Conservation (phyloP, 768 basidiomycete genomes). For the Amanita pallidorosea region DNA sequence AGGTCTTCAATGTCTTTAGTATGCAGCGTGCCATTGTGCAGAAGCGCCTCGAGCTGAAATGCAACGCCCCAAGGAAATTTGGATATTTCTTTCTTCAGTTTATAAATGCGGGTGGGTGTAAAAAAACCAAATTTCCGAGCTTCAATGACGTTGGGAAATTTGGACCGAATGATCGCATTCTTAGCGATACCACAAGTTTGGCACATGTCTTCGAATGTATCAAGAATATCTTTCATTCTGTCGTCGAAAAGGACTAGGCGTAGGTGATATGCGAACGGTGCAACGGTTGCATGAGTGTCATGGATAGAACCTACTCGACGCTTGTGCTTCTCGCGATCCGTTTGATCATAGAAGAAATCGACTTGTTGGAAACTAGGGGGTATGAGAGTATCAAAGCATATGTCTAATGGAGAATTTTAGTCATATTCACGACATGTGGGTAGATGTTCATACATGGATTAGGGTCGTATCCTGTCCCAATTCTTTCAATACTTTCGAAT, state of each 20-base stretch:
- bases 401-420: constrained; percentile 25
- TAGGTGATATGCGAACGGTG: constrained; percentile 64
- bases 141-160: constrained; percentile 31
- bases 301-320: constrained; percentile 50
- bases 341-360: constrained; percentile 42
- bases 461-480: constrained; percentile 54
- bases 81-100: constrained; percentile 31
- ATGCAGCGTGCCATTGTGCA: constrained; percentile 53
- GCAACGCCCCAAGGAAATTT: constrained; percentile 54
- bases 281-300: constrained; percentile 44
- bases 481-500: constrained; percentile 47
- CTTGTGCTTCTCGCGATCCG: constrained; percentile 38
- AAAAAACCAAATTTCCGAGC: constrained; percentile 44
- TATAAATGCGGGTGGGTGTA: constrained; percentile 30
- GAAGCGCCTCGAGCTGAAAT: constrained; percentile 66
- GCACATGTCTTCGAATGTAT: constrained; percentile 46
- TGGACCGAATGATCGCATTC: constrained; percentile 21
- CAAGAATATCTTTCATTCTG: constrained; percentile 32
- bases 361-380: constrained; percentile 58
- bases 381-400: constrained; percentile 56
- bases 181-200: constrained; percentile 29
- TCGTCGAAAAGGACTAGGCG: constrained; percentile 48
- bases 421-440: constrained; percentile 3
- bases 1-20: constrained; percentile 45
- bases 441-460: constrained; percentile 43